These are phyloP conservation scores for Debaryomyces sp. DNA, from an alignment of 1,139 yeast species.

Conservation along the genomic window DNA sequence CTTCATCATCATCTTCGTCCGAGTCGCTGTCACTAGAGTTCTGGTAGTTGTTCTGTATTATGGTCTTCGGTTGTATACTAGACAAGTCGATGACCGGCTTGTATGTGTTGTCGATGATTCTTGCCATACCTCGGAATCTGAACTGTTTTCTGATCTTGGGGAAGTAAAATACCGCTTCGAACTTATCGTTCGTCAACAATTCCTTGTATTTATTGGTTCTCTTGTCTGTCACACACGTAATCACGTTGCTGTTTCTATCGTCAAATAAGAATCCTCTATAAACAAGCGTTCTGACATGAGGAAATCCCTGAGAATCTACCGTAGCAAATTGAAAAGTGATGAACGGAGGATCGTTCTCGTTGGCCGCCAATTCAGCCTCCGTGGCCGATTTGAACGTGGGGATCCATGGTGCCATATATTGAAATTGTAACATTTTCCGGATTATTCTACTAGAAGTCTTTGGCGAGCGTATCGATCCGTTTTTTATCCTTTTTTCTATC, in stretches of 20 bases:
- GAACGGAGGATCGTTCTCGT: constrained; percentile 45
- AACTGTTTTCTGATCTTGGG: constrained; percentile 63
- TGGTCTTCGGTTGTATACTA: constrained; percentile 24
- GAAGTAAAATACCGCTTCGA: constrained; percentile 80
- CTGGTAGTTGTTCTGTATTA: constrained; percentile 16
- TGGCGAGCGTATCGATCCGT: neutral
- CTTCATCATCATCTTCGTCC: constrained; percentile 16
- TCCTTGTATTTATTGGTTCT: constrained; percentile 67
- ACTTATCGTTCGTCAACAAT: constrained; percentile 50
- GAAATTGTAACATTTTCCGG: constrained; percentile 28
- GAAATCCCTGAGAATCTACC: constrained; percentile 58
- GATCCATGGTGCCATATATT: constrained; percentile 74
- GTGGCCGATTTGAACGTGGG: constrained; percentile 58
- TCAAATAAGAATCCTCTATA: constrained; percentile 76
- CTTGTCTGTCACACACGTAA: constrained; percentile 73
- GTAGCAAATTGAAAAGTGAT: constrained; percentile 71
- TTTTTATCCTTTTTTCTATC: neutral
- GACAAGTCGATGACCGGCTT: constrained; percentile 39
- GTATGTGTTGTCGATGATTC: constrained; percentile 40
- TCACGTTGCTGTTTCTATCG: constrained; percentile 66
- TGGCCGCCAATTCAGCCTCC: constrained; percentile 39
- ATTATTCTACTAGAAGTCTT: neutral
- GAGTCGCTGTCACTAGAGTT: constrained; percentile 10
- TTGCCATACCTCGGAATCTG: constrained; percentile 69
- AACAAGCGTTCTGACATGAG: constrained; percentile 69